Evolutionary conservation across 148 eudicot species (phyloP), one percentile per base, ranked within the genome.

Genomic region (Bassia scoparia): DNA sequence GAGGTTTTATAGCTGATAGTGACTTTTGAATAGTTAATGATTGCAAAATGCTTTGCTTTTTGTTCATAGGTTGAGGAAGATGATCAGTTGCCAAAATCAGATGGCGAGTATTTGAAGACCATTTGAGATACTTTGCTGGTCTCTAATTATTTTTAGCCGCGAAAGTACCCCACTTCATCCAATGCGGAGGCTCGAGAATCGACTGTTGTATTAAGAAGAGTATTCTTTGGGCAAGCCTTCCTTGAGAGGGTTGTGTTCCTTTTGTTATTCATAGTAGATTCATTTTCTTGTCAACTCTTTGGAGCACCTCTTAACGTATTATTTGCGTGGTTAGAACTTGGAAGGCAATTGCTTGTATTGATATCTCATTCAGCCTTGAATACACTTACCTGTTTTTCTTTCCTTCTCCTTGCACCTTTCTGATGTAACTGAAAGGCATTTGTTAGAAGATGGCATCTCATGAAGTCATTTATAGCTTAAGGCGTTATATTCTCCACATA

Each of bases 71-170:
- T 92, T 54, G 89, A 87, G 75, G 91, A 88, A 55, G 91, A 90
- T 74, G 97, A 73, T 84, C 96, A 5, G 79, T 90, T 64, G 77
- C 85, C 67, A 88, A 90, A 78, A 92, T 92, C 78, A 74, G 97
- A 88, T 61, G 91, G 85, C 16, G 96, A 92, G 82, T 88, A 80
- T 88, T 92, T 30, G 89, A 88, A 67, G 93, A 92, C 85, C 96
- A 90, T 74, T 46, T 90, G 75, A 84, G 86, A 83, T 88, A 77
- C 64, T 92, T 92, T 35, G 62, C 90, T 38, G 96, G 90, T 54
- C 88, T 92, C 44, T 88, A 78, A 72, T 53, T 35, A 8, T 63
- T 63, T 63, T 63, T 6, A 43, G 21, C 33, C 1, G 52, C 49
- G 16, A 66, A 66, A 4, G 2, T 14, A 17, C 11, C 26, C 20